Evolutionary conservation across 192 early-diverging fungal species (phyloP), one percentile per base, ranked within the genome.

Genomic region (Funneliformis mosseae): DNA sequence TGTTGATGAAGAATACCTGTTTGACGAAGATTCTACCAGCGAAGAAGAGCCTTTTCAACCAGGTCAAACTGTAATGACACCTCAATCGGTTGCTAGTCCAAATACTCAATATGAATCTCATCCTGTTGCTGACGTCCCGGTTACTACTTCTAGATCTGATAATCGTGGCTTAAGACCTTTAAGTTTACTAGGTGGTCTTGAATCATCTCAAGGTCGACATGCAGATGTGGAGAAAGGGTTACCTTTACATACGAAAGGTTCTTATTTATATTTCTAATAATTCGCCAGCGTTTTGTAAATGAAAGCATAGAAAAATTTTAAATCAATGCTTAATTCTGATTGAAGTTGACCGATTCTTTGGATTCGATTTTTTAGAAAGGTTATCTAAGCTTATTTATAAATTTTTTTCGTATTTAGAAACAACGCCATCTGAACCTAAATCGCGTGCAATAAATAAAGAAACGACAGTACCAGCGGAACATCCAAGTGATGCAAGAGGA

Each of bases 11-110:
- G 78, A 69, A 1, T 27, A 48, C 12, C 60, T 79, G 3, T 79
- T 79, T 66, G 78, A 79, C 9, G 77, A 78, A 28, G 78, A 79
- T 12, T 28, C n/a, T 2, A 39, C 71, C 28, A 79, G 78, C 42
- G 78, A 79, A 70, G 78, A 79, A 41, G 78, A 79, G 4, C 67
- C 27, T 9, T 69, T 21, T 42, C 67, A 28, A 69, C 8, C 8
- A 48, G 3, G 25, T 48, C 27, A 41, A 74, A 50, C 72, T 3
- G 43, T 27, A 16, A 28, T 39, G 39, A 9, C 14, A 16, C 27
- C 76, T 43, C 10, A 27, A 8, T 63, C 64, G n/a, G 8, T 27
- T 3, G n/a, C 11, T 39, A 75, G 55, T 75, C 74, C 74, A 39
- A 23, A 10, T 61, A 43, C 74, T 14, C 55, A 59, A 60, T 60